Evolutionary conservation across 371 early-diverging fungal species (phyloP).

Genomic region (Rhizopus microsporus): DNA sequence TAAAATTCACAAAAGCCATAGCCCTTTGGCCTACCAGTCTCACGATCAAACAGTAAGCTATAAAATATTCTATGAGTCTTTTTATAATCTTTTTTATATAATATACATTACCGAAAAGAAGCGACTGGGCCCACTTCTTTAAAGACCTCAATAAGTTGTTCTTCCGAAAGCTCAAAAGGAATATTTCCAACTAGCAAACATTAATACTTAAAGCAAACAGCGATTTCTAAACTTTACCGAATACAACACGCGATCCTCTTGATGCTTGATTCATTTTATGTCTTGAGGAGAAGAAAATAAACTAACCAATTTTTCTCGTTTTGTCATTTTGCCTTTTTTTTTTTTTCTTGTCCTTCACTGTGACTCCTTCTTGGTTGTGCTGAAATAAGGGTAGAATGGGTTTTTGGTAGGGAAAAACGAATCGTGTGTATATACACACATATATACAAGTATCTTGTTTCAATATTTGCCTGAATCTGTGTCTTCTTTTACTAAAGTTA

Average conservation of each 20-base stretch:
- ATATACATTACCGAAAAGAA: conserved; percentile 59
- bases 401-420: too few relatives aligned
- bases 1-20: conserved; percentile 88
- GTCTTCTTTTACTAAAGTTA: too few relatives aligned
- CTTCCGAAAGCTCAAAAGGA: conserved; percentile 89
- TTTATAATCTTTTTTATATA: not conserved
- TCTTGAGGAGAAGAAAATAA: not conserved
- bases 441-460: too few relatives aligned
- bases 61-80: not conserved
- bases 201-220: not conserved
- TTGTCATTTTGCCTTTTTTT: not conserved
- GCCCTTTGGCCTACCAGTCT: conserved; percentile 88
- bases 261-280: conserved; percentile 38
- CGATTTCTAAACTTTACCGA: conserved; percentile 37
- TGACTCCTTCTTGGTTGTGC: not conserved
- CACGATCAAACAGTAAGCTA: conserved; percentile 84
- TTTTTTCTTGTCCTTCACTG: not conserved
- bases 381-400: too few relatives aligned
- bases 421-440: too few relatives aligned
- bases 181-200: conserved; percentile 71
- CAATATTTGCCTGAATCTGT: too few relatives aligned
- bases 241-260: conserved; percentile 59
- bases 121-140: conserved; percentile 87
- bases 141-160: conserved; percentile 86
- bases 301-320: not conserved